Base-by-base conservation (phyloP, 1,284 basidiomycete species). In the Polyporus tsugae region DNA sequence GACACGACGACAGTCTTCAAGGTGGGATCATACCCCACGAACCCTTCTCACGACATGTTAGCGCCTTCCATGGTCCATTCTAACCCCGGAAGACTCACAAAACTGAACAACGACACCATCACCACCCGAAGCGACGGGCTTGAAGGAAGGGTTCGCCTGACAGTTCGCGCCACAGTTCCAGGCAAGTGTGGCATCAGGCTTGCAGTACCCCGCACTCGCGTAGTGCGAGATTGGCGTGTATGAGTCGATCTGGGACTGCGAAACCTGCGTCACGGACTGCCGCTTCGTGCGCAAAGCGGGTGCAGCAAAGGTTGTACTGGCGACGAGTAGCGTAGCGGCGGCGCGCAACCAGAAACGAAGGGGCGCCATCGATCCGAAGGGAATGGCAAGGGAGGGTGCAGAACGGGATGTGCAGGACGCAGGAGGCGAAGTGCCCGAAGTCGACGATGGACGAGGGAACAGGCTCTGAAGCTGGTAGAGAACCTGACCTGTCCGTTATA, bases 121-220 rank as follows among this genome's bases (percentile, higher is more conserved):
- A 1, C 90, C 91, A 33, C 91, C 91, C 0, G 89, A 83, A 9
- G 89, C 89, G 6, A 87, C 78, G 1, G 89, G 87, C 17, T 82
- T 61, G 74, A 91, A 92, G 7, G 75, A 79, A 1, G 86, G 74
- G 72, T 88, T 90, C 6, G 83, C 85, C 35, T 83, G 65, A 73
- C 90, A 92, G 67, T 74, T 73, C 41, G 72, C 11, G 22, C 46
- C 91, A 77, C 90, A 91, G 49, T 76, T 78, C 90, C 90, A 92
- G 10, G 81, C 77, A 25, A 83, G 70, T 6, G 86, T 88, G 36
- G 74, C 68, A 0, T 80, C 72, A 0, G 87, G 78, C 3, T 75
- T 7, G 71, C 90, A 92, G 75, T 88, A 88, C 1, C 83, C 87
- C 1, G 88, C 81, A 63, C 83, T 83, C 1, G 89, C 88, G 73